Evolutionary conservation across 1,284 basidiomycete genomes (phyloP), one percentile per base, ranked within the genome.

Genomic region (Wolfiporia cocos): DNA sequence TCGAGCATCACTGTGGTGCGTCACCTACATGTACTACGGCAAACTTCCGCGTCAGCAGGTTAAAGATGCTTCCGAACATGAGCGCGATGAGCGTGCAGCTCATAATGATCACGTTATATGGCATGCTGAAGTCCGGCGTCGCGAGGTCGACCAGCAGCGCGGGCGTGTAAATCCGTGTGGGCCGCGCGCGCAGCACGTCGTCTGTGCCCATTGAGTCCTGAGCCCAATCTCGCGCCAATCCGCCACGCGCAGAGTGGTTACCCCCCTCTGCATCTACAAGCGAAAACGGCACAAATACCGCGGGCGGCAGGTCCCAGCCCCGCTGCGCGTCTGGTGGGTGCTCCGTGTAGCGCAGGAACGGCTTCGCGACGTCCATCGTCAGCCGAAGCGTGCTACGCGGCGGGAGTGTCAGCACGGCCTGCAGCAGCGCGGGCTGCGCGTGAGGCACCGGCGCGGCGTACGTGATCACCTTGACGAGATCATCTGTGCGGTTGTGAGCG

Each of bases 41-140:
- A 75, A 86, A 91, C 53, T 77, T 76, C 48, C 95, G 70, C 33
- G 91, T 87, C 57, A 97, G 66, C 35, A 84, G 62, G 57, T 98
- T 98, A 65, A 97, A 91, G 35, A 95, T 67, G 51, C 81, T 88
- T 31, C 95, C 95, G 63, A 99, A 98, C 49, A 95, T 86, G 48
- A 98, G 78, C 26, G 95, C 93, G 47, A 94, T 78, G 37, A 96
- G 70, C 7, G 92, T 93, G 57, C 84, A 91, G 43, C 81, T 92
- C 71, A 97, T 86, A 57, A 96, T 95, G 63, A 98, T 98, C 49
- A 98, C 94, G 65, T 98, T 99, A 68, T 98, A 99, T 10, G 95
- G 94, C 93, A 99, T 98, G 57, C 89, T 94, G 64, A 99, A 99
- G 66, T 99, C 95, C 0, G 96, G 96, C 6, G 92, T 94, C 6